Evolutionary conservation across 2,329 filamentous ascomycete species (phyloP).

Genomic region (Scorias spongiosa): DNA sequence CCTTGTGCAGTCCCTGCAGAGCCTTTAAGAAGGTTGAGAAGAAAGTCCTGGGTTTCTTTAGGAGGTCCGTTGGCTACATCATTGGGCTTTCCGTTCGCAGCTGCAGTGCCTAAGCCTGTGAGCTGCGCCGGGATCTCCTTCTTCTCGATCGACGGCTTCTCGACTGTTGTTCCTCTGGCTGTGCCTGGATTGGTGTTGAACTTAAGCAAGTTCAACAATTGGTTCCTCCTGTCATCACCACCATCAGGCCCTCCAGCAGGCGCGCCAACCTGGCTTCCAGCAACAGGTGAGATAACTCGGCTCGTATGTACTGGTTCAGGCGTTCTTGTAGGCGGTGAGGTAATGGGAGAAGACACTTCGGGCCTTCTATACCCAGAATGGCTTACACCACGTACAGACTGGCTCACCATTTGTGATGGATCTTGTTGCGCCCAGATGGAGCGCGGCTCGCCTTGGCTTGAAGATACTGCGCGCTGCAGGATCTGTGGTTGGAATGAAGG

Average conservation of each 20-base stretch:
- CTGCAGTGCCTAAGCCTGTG: constrained; percentile 11
- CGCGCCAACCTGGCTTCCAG: constrained; percentile 21
- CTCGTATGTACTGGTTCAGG: constrained; percentile 42
- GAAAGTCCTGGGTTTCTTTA: constrained; percentile 65
- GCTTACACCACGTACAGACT: constrained; percentile 5
- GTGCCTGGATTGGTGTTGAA: constrained; percentile 37
- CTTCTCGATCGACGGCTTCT: constrained; percentile 20
- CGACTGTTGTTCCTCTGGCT: constrained; percentile 20
- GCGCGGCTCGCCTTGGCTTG: background rate
- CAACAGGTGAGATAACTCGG: constrained; percentile 43
- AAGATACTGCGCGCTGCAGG: background rate
- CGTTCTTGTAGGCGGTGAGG: constrained; percentile 38
- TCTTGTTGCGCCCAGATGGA: constrained; percentile 1
- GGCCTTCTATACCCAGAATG: constrained; percentile 21
- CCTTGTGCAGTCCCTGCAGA: constrained; percentile 20
- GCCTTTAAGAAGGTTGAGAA: constrained; percentile 73
- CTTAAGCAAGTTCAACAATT: constrained; percentile 49
- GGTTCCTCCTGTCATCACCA: constrained; percentile 23
- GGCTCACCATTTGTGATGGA: constrained; percentile 1
- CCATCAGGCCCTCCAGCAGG: constrained; percentile 27
- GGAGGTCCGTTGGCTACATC: constrained; percentile 13
- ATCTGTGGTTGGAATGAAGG: background rate
- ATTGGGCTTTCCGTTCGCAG: constrained; percentile 6
- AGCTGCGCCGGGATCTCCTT: constrained; percentile 5
- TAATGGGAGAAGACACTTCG: constrained; percentile 42